Evolutionary conservation across 805 yeast genomes (phyloP).

Genomic region (Saturnispora besseyi): DNA sequence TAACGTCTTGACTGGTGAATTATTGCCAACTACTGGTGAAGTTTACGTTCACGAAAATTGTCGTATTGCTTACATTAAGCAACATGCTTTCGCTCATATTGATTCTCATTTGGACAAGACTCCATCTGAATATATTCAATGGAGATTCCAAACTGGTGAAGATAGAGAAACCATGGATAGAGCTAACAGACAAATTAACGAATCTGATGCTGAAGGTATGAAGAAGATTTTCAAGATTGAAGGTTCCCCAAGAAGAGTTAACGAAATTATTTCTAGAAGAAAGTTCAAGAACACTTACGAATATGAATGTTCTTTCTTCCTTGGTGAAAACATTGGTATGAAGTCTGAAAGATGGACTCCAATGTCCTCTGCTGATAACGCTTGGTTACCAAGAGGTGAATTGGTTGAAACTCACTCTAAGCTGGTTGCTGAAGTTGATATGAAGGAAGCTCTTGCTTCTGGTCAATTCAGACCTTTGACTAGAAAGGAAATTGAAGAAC

Average conservation of each 20-base stretch:
- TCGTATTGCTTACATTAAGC: conserved; percentile 99
- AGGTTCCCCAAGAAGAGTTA: conserved; percentile 97
- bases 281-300: conserved; percentile 99
- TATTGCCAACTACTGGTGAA: conserved; percentile 96
- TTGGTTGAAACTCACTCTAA: conserved; percentile 94
- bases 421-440: conserved; percentile 99
- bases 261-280: conserved; percentile 91
- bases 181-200: conserved; percentile 97
- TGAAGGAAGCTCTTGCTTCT: conserved; percentile 99
- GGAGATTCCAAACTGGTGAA: conserved; percentile 99
- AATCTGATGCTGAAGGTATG: conserved; percentile 96
- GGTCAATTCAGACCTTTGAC: conserved; percentile 99
- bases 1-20: conserved; percentile 98
- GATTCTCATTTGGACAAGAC: conserved; percentile 98
- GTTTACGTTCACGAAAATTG: conserved; percentile 99
- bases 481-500: conserved; percentile 99
- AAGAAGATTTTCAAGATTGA: conserved; percentile 99
- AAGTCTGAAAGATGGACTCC: conserved; percentile 99
- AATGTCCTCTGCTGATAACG: conserved; percentile 99
- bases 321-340: conserved; percentile 99
- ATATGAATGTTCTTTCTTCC: conserved; percentile 94
- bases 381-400: conserved; percentile 99
- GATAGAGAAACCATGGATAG: conserved; percentile 99
- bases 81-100: conserved; percentile 99
- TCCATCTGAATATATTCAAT: conserved; percentile 99